Evolutionary conservation across 1,284 basidiomycete genomes (phyloP).

Genomic region (Leccinum solheimii): DNA sequence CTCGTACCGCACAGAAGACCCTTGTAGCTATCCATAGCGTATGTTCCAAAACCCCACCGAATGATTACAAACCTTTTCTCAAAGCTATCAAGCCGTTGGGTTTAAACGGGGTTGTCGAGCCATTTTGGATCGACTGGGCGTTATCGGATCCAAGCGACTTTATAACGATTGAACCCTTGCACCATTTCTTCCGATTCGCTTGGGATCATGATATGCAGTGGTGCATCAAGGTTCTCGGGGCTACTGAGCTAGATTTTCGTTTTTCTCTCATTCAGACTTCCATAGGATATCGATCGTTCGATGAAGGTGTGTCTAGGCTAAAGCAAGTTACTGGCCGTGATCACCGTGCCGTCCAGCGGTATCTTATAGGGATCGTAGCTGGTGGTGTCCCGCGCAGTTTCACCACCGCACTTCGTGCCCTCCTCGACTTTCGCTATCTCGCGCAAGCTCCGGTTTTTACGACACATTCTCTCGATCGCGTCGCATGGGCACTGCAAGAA

Average conservation of each 20-base stretch:
- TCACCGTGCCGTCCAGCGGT: slow-evolving; percentile 2
- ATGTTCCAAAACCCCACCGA: neutral
- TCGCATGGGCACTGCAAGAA: slow-evolving; percentile 1
- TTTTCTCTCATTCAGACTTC: slow-evolving; percentile 10
- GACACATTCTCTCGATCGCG: neutral
- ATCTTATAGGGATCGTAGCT: slow-evolving; percentile 2
- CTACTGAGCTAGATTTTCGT: slow-evolving; percentile 3
- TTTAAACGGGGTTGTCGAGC: slow-evolving; percentile 8
- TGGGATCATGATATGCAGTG: slow-evolving; percentile 9
- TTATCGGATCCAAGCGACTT: slow-evolving; percentile 7
- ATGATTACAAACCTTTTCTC: slow-evolving; percentile 3
- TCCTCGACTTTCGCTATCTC: slow-evolving; percentile 1
- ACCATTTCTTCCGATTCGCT: slow-evolving; percentile 1
- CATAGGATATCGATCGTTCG: neutral
- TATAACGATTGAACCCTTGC: slow-evolving; percentile 2
- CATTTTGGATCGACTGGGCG: slow-evolving; percentile 13
- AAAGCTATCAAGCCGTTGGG: neutral
- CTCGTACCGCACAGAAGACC: neutral
- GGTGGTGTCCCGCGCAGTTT: neutral
- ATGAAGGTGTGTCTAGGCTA: slow-evolving; percentile 5
- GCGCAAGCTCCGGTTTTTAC: slow-evolving; percentile 7
- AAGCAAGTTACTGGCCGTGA: neutral
- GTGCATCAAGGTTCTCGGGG: slow-evolving; percentile 3
- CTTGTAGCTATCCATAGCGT: neutral
- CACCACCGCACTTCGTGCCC: neutral